These are phyloP conservation scores for Arxiozyma slooffiae DNA, from an alignment of 1,139 yeast species.

Conservation along the genomic window DNA sequence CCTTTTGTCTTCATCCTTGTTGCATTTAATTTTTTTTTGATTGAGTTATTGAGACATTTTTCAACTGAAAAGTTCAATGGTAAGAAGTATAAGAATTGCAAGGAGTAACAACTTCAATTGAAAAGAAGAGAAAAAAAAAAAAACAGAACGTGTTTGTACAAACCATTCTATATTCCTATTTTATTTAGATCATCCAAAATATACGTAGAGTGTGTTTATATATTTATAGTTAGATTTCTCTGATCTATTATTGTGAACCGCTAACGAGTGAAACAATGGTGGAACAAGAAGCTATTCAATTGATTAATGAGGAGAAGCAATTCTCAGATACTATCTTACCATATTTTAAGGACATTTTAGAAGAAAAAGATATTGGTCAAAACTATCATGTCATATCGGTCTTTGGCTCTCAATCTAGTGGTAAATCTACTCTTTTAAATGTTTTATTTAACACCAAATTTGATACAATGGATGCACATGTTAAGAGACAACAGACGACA, in stretches of 20 bases:
- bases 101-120: not conserved
- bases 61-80: not conserved
- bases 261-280: not conserved
- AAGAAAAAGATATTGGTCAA: conserved; percentile 43
- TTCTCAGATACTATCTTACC: conserved; percentile 38
- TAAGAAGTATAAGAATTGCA: not conserved
- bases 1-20: not conserved
- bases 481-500: conserved; percentile 72
- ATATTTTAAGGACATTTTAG: conserved; percentile 32
- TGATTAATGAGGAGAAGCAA: conserved; percentile 66
- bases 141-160: no score
- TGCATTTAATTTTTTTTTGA: not conserved
- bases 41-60: not conserved
- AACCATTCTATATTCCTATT: no score
- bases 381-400: conserved; percentile 88
- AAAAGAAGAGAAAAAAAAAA: not conserved
- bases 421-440: conserved; percentile 85
- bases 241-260: no score
- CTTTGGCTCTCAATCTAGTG: conserved; percentile 94
- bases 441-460: conserved; percentile 75
- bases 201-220: not conserved
- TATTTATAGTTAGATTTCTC: no score
- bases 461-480: conserved; percentile 82
- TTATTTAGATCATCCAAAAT: no score
- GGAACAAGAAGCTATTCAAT: conserved; percentile 41